phyloP scores from a whole-genome alignment of 73 alveolate genomes.

The Paraurostyla sp. region DNA sequence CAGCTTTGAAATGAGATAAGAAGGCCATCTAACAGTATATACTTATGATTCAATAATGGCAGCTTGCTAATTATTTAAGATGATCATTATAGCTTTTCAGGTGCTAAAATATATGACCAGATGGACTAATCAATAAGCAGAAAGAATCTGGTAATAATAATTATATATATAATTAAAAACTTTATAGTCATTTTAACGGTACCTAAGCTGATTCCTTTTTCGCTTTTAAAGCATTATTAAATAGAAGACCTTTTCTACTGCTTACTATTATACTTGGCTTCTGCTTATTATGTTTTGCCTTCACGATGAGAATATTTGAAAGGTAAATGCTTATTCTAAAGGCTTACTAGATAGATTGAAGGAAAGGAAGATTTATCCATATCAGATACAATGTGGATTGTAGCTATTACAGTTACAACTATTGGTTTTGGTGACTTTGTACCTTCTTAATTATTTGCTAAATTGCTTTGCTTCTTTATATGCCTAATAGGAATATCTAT shows the following conservation, averaged over 20 bases:
- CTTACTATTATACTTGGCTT: neutral
- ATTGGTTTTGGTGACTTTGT: constrained; percentile 46
- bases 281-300: neutral
- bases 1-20: neutral
- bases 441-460: constrained; percentile 13
- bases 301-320: constrained; percentile 22
- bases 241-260: neutral
- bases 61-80: neutral
- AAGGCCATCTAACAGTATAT: neutral
- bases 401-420: neutral
- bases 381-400: constrained; percentile 18
- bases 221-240: constrained; percentile 7
- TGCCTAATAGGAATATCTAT: constrained; percentile 24
- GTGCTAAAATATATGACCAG: constrained; percentile 20
- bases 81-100: neutral
- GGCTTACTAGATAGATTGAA: constrained; percentile 9
- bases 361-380: neutral
- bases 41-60: constrained; percentile 3
- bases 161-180: neutral
- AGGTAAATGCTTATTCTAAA: neutral
- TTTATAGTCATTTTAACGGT: constrained; percentile 14
- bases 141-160: neutral
- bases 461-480: neutral
- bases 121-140: constrained; percentile 36
- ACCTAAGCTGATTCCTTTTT: constrained; percentile 10